Evolutionary conservation across 306 rosid genomes (phyloP).

Genomic region (Cicer pinnatifidum): DNA sequence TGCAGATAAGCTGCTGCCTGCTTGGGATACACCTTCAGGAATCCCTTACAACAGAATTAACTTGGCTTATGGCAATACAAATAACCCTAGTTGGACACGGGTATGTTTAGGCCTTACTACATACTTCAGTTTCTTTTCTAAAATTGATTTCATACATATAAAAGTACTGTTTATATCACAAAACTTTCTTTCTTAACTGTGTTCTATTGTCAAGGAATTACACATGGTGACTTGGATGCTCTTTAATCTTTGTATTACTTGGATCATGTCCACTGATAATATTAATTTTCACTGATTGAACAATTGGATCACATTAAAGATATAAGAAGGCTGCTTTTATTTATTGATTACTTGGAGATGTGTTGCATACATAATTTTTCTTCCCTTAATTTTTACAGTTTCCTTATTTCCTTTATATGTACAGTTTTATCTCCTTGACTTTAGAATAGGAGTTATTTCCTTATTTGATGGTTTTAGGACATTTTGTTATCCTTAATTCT

Average conservation of each 20-base stretch:
- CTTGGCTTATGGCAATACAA: slow-evolving; percentile 56
- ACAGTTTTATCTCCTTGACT: no score
- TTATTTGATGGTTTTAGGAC: no score
- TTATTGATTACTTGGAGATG: no score
- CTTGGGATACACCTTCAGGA: slow-evolving; percentile 76
- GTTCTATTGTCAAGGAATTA: not conserved
- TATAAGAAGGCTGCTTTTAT: no score
- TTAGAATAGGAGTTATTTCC: no score
- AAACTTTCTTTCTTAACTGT: not conserved
- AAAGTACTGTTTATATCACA: slow-evolving; percentile 32
- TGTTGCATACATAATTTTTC: no score
- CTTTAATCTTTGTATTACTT: not conserved
- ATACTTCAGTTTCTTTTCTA: slow-evolving; percentile 25
- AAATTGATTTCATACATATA: not conserved
- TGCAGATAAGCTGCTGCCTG: slow-evolving; percentile 71
- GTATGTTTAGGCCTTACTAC: slow-evolving; percentile 45
- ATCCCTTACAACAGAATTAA: slow-evolving; percentile 68
- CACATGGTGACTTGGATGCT: not conserved
- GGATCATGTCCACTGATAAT: not conserved
- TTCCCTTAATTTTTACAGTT: no score
- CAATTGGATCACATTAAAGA: no score
- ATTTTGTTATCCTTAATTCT: no score
- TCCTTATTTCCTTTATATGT: no score
- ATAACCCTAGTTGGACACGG: slow-evolving; percentile 64
- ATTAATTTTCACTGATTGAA: not conserved